Evolutionary conservation across 352 stramenopile genomes (phyloP), one percentile per base, ranked within the genome.

Genomic region (Plasmopara halstedii): DNA sequence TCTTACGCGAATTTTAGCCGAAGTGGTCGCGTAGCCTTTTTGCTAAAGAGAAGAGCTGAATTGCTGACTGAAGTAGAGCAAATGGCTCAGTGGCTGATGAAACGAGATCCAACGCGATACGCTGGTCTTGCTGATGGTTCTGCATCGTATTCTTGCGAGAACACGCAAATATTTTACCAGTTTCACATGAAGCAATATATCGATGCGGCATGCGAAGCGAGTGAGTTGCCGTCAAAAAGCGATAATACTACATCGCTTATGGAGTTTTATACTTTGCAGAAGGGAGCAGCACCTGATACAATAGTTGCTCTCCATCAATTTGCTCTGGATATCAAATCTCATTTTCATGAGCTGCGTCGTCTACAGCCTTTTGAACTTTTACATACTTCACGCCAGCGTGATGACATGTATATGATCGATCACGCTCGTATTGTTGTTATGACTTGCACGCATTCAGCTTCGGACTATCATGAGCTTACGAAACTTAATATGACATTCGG

Each of bases 341-440:
- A 98, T 50, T 99, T 98, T 67, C 58, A 57, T 14, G 94, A 98
- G 55, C 62, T 99, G 21, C 64, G 70, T 6, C 85, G 95, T 6
- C 58, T 98, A 45, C 84, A 96, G 39, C 73, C 92, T 5, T 96
- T 98, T 52, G 96, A 99, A 62, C 53, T 99, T 38, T 73, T 99
- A 17, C 85, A 95, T 18, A 95, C 85, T 18, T 60, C 88, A 32
- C 56, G 72, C 18, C 93, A 98, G 53, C 89, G 95, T 3, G 74
- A 66, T 11, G 89, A 98, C 50, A 93, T 97, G 68, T 85, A 98
- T n/a, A 64, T 98, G 19, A 94, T 92, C 20, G 96, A 98, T 43
- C 90, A 98, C 56, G 94, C 80, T 29, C 73, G 75, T 1, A 88
- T 99, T 41, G 68, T 99, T 15, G 89, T 85, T 5, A 97, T 98